Evolutionary conservation across 208 protist genomes (phyloP).

Genomic region (Trypanosoma theileri): DNA sequence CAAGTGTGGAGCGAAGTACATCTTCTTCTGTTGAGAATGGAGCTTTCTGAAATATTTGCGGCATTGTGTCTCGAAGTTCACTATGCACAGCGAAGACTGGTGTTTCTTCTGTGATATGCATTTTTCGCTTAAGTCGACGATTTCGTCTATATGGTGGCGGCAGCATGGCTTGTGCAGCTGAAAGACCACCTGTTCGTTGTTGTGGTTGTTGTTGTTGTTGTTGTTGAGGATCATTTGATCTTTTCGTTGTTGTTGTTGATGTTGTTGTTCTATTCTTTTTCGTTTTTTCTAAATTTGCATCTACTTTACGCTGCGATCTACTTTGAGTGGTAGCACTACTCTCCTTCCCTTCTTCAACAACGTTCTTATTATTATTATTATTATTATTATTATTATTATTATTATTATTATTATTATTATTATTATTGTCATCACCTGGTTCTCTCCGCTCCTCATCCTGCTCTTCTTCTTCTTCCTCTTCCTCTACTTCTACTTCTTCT

Average conservation of each 20-base stretch:
- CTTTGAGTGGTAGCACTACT: background rate
- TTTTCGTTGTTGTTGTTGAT: background rate
- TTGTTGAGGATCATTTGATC: background rate
- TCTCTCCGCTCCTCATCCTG: background rate
- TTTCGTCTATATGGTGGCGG: conserved; percentile 58
- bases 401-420: background rate
- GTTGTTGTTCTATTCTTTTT: background rate
- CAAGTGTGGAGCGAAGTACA: conserved; percentile 60
- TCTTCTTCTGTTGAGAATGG: conserved; percentile 75
- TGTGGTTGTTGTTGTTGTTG: conserved; percentile 13
- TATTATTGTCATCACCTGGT: conserved; percentile 6
- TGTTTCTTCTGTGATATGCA: conserved; percentile 45
- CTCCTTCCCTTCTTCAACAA: too few species aligned
- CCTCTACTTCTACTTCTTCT: background rate
- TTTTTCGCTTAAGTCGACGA: conserved; percentile 45
- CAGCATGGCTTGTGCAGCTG: conserved; percentile 44
- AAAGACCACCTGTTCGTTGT: conserved; percentile 35
- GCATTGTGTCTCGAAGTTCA: conserved; percentile 43
- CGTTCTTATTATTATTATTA: too few species aligned
- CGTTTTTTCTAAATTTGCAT: background rate
- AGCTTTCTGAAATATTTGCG: conserved; percentile 40
- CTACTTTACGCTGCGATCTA: background rate
- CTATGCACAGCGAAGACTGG: conserved; percentile 58
- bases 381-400: conserved; percentile 1
- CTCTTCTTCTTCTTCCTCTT: conserved; percentile 12